Base-by-base conservation (phyloP, 2,329 filamentous ascomycete species). In the Penicillium frequentans region DNA sequence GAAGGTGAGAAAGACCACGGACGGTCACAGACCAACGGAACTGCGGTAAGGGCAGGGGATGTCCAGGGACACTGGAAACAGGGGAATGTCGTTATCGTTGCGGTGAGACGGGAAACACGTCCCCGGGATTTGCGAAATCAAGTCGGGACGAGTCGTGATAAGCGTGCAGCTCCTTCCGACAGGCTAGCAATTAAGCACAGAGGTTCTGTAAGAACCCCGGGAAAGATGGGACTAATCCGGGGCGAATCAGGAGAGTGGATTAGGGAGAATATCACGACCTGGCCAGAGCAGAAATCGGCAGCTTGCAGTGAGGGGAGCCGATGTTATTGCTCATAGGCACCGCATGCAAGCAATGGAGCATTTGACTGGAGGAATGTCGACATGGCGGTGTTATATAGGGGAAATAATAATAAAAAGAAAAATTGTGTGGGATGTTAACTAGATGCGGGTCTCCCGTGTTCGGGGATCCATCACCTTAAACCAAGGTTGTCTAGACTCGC, bases 301-400 rank as follows among this genome's bases (percentile, higher is more conserved):
- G 53, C 26, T 55, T 47, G 61, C 61, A 57, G 13, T 53, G 31
- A 50, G 24, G 47, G 39, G 39, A 56, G 57, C 61, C 60, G 50
- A 42, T 64, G 59, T 64, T 66, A 66, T 50, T 59, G 65, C 54
- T 61, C 56, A 56, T 31, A 19, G 14, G 49, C 44, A 58, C 55
- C 55, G 64, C 64, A 64, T 67, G 65, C 53, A 57, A 61, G 42
- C 57, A 49, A 57, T 29, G 26, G 42, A 55, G 59, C 57, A 61
- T 66, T 57, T 67, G 43, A 65, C 58, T 67, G 65, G 65, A 67
- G 55, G 62, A 58, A 11, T 13, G 19, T 8, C 21, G 46, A 21
- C 46, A 31, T 33, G 27, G 29, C 37, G 37, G 19, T 42, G 39
- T 31, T 11, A 9, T 14, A 45, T 43, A 13, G 44, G 44, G 21